Conservation (phyloP, 225 moss, liverwort and hornwort species). For the Lunularia cruciata region DNA sequence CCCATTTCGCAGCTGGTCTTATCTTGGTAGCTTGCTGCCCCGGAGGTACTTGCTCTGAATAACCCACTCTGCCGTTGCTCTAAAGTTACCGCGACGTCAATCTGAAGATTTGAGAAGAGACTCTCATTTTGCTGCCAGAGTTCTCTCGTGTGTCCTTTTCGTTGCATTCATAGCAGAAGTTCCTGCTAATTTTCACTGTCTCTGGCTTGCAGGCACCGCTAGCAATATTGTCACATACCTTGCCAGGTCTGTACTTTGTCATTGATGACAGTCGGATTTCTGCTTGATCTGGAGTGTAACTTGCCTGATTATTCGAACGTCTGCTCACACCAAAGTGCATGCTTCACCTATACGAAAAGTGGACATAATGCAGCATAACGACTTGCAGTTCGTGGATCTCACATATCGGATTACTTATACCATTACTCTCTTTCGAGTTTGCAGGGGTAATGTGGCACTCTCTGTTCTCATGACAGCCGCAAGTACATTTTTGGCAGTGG, state of each 20-base stretch:
- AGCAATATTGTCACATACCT: slow-evolving; percentile 58
- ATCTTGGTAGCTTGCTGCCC: slow-evolving; percentile 89
- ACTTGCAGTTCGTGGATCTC: background rate
- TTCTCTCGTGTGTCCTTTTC: background rate
- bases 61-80: background rate
- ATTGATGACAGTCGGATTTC: background rate
- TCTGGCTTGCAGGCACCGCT: slow-evolving; percentile 42
- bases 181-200: background rate
- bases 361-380: background rate
- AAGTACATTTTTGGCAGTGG: slow-evolving; percentile 83
- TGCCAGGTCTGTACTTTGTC: slow-evolving; percentile 31
- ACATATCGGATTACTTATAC: background rate
- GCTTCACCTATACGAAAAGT: background rate
- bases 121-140: background rate
- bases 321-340: no score
- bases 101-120: no score
- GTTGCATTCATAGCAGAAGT: background rate
- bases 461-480: slow-evolving; percentile 95
- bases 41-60: slow-evolving; percentile 59
- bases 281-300: background rate
- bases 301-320: background rate
- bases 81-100: no score
- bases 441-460: slow-evolving; percentile 81
- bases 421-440: background rate
- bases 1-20: slow-evolving; percentile 79